Evolutionary conservation across 73 alveolate genomes (phyloP).

Genomic region (Stentor coeruleus): DNA sequence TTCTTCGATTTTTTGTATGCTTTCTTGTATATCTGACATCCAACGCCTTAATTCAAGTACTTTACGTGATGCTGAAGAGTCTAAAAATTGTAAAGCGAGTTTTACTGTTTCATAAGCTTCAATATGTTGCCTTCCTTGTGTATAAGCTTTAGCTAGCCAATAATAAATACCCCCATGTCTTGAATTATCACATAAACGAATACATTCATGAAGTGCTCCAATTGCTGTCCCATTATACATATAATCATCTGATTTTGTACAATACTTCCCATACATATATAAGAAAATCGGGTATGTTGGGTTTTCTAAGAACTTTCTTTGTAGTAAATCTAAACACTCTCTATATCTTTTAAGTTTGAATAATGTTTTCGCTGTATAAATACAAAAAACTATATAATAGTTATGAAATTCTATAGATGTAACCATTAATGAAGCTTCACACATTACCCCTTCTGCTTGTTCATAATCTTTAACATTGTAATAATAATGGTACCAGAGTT

Average conservation of each 20-base stretch:
- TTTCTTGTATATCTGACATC: not conserved
- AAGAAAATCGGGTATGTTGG: not conserved
- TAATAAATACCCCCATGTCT: slow-evolving; percentile 5
- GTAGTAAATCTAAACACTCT: not conserved
- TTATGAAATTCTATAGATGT: not conserved
- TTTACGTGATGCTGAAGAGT: not conserved
- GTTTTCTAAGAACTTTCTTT: not conserved
- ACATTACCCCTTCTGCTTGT: not conserved
- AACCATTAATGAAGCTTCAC: not conserved
- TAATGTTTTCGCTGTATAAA: not conserved
- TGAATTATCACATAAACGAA: not conserved
- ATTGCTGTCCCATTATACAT: not conserved
- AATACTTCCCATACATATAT: not conserved
- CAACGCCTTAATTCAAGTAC: not conserved
- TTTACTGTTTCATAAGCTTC: not conserved
- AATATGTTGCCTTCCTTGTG: not conserved
- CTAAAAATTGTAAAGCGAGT: not conserved
- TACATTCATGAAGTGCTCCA: not conserved
- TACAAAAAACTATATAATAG: not conserved
- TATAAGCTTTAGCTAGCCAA: not conserved
- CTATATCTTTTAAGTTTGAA: not conserved
- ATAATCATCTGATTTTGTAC: slow-evolving; percentile 3
- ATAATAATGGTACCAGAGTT: slow-evolving; percentile 41
- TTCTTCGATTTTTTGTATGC: not conserved
- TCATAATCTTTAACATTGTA: slow-evolving; percentile 5